These are phyloP conservation scores for Cordyceps farinosa DNA, from an alignment of 2,329 filamentous ascomycete species.

Conservation along the genomic window DNA sequence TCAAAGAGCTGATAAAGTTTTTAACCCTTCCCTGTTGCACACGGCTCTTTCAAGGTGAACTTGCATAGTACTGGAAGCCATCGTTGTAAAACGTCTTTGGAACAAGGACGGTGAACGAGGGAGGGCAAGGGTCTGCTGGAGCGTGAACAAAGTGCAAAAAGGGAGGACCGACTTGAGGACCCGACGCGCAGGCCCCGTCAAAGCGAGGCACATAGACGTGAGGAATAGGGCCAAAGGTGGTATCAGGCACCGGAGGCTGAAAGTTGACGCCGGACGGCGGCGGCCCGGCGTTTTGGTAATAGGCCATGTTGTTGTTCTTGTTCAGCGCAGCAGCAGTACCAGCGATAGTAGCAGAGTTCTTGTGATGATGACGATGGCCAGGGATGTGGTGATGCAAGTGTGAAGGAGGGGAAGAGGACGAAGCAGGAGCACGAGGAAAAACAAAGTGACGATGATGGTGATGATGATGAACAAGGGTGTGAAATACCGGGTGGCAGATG, in stretches of 20 bases:
- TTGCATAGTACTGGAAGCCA: slow-evolving; percentile 40
- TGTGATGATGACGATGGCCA: slow-evolving; percentile 21
- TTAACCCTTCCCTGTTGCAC: background rate
- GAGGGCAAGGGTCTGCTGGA: slow-evolving; percentile 19
- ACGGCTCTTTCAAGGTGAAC: slow-evolving; percentile 22
- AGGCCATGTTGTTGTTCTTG: slow-evolving; percentile 31
- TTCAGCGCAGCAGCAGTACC: slow-evolving; percentile 17
- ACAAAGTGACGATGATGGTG: background rate
- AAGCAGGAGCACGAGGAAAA: slow-evolving; percentile 8
- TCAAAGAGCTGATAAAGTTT: background rate
- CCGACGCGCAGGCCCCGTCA: slow-evolving; percentile 35
- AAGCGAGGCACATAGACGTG: slow-evolving; percentile 55
- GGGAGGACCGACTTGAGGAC: slow-evolving; percentile 34
- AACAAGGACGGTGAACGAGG: slow-evolving; percentile 29
- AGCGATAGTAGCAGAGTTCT: slow-evolving; percentile 18
- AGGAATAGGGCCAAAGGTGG: slow-evolving; percentile 51
- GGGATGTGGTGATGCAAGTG: slow-evolving; percentile 1
- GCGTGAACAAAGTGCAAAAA: slow-evolving; percentile 28
- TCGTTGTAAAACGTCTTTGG: slow-evolving; percentile 33
- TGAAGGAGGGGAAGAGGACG: background rate
- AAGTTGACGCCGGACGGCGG: slow-evolving; percentile 47
- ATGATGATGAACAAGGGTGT: background rate
- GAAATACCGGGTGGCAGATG: slow-evolving; percentile 17
- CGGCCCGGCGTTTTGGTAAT: slow-evolving; percentile 43
- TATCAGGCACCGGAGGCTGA: slow-evolving; percentile 57